Base-by-base conservation (phyloP, 2,329 filamentous ascomycete genomes). In the Fonsecaea erecta region DNA sequence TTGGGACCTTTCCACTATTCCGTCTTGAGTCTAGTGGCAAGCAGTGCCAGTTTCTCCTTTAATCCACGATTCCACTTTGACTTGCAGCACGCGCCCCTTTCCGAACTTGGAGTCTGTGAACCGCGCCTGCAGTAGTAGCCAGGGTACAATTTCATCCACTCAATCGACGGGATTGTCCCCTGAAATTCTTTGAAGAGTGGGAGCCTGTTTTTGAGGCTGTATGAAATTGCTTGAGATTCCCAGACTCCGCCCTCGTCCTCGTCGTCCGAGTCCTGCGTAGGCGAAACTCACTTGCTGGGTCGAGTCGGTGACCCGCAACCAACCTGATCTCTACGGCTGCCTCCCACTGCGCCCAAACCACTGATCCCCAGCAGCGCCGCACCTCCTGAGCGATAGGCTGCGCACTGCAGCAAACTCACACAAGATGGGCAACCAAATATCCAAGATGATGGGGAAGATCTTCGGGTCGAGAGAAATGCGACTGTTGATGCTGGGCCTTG, bases 401-500 rank as follows among this genome's bases (percentile, higher is more conserved):
- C 48, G 34, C 16, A 21, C 37, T 52, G 60, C 57, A 52, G 60
- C 37, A 34, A 53, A 14, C 18, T 21, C 6, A 8, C 3, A 35
- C 74, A 90, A 78, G 73, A 98, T 98, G 94, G 94, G 94, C 82
- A 91, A 90, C 76, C 90, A 92, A 81, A 85, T 97, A 79, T 96
- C 92, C 75, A 97, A 96, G 84, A 89, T 97, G 83, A 93, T 97
- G 89, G 91, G 92, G 81, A 97, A 96, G 88, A 92, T 98, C 84
- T 98, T 97, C 84, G 94, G 94, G 81, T 96, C 94, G 73, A 97
- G 97, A 85, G 94, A 98, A 84, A 97, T 98, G 93, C 91, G 94
- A 76, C 89, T 99, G 78, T 84, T 98, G 77, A 99, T 99, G 95
- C 86, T 99, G 74, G 95, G 95, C 74, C 88, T 98, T 74, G 95